Percentiles rank a stretch among this genome's conserved stretches.
phyloP scores from a whole-genome alignment of 306 rosid species.

The Corylus heterophylla region DNA sequence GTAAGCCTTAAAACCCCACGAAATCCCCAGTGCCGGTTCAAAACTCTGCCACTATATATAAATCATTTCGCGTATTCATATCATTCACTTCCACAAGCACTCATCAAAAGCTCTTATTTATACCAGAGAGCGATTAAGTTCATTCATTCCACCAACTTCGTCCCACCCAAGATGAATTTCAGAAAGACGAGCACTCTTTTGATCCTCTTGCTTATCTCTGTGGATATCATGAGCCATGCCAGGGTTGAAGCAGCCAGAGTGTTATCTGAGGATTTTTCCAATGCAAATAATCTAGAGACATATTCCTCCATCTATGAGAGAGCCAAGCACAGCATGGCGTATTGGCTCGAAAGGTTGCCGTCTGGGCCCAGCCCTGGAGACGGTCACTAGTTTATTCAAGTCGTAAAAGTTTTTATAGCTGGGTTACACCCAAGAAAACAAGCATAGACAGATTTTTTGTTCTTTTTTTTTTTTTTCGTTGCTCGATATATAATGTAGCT shows the following conservation, averaged over 20 bases:
- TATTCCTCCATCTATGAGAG: constrained; percentile 24
- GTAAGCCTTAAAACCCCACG: too few relatives aligned
- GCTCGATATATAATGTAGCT: too few relatives aligned
- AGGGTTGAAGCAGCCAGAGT: constrained; percentile 34
- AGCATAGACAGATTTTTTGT: too few relatives aligned
- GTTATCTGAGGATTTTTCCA: constrained; percentile 29
- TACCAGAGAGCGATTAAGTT: too few relatives aligned
- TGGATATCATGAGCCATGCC: constrained; percentile 18
- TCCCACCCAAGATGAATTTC: constrained; percentile 26
- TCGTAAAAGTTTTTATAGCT: too few relatives aligned
- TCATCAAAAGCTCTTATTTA: not conserved
- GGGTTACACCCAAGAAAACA: too few relatives aligned
- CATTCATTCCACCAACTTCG: not conserved
- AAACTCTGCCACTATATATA: not conserved
- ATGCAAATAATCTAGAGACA: constrained; percentile 27
- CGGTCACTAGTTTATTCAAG: constrained; percentile 37
- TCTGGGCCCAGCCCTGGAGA: constrained; percentile 63
- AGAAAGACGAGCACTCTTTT: constrained; percentile 14
- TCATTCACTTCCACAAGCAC: not conserved
- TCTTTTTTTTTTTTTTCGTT: too few relatives aligned
- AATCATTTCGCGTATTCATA: not conserved
- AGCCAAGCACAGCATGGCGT: constrained; percentile 32
- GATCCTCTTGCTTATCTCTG: constrained; percentile 4
- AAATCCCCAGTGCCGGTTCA: not conserved
- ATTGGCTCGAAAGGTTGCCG: constrained; percentile 49